Conservation (phyloP, 495 filamentous ascomycete genomes). For the Evansstolkia leycettana region DNA sequence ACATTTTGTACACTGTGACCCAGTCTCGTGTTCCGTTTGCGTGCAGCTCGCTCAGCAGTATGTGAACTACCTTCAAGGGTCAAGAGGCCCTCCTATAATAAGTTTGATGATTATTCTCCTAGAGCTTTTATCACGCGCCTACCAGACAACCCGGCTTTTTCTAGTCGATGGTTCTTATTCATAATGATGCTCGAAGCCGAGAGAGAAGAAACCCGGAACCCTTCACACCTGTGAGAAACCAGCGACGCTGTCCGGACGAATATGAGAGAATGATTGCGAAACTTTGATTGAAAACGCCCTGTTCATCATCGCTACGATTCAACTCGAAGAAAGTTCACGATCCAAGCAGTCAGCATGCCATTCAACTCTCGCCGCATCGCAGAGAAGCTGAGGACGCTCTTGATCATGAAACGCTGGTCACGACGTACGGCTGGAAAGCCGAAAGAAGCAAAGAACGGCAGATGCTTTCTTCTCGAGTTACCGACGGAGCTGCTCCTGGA, state of each 20-base stretch:
- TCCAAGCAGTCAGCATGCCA: slow-evolving; percentile 8
- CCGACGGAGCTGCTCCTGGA: slow-evolving; percentile 32
- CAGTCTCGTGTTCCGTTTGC: slow-evolving; percentile 32
- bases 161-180: not conserved
- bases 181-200: not conserved
- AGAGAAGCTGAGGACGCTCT: slow-evolving; percentile 19
- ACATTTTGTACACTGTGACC: slow-evolving; percentile 16
- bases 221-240: not conserved
- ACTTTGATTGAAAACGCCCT: too few species aligned
- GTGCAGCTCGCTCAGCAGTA: slow-evolving; percentile 13
- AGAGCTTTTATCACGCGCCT: slow-evolving; percentile 1
- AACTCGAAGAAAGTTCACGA: too few species aligned
- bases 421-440: slow-evolving; percentile 7
- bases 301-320: too few species aligned
- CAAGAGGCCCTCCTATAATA: slow-evolving; percentile 16
- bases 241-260: too few species aligned
- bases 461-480: slow-evolving; percentile 28
- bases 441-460: slow-evolving; percentile 8
- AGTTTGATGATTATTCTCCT: too few species aligned
- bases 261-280: too few species aligned
- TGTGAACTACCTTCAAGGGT: slow-evolving; percentile 1
- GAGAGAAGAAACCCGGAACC: not conserved
- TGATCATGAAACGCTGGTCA: slow-evolving; percentile 24
- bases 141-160: not conserved
- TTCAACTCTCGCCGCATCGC: slow-evolving; percentile 20